A percentile compares a stretch with the other conserved stretches of the same genome.
These are phyloP conservation scores for Xerocomellus dryophilus DNA, from an alignment of 768 basidiomycete species.

Conservation along the genomic window DNA sequence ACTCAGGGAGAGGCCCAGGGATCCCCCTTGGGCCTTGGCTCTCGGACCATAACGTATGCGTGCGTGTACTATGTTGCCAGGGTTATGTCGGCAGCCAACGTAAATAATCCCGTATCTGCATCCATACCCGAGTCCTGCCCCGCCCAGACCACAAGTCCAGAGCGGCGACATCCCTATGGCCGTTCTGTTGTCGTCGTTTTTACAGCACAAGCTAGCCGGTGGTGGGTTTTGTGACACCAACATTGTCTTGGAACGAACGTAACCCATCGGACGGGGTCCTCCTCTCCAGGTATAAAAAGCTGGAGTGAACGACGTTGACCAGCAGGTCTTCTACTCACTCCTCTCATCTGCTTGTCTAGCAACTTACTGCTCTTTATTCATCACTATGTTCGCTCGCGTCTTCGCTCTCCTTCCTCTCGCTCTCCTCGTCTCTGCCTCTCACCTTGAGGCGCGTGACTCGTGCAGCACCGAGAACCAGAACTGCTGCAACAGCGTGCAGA, in stretches of 20 bases:
- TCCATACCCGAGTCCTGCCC: background rate
- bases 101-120: background rate
- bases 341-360: background rate
- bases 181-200: background rate
- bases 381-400: constrained; percentile 18
- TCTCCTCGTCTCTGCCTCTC: constrained; percentile 6
- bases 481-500: constrained; percentile 15
- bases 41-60: too few relatives aligned
- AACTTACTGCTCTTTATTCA: background rate
- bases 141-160: background rate
- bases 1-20: too few relatives aligned
- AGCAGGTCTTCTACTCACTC: background rate
- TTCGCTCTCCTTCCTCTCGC: constrained; percentile 18
- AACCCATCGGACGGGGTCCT: background rate
- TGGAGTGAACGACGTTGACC: background rate
- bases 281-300: constrained; percentile 15
- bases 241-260: constrained; percentile 1
- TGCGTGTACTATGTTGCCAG: too few relatives aligned
- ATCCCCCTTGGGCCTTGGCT: too few relatives aligned
- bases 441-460: background rate
- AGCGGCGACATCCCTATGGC: background rate
- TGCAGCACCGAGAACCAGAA: constrained; percentile 6
- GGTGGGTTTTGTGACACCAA: too few relatives aligned
- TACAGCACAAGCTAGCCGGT: constrained; percentile 2
- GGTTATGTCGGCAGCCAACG: background rate